A percentile compares a stretch with the other conserved stretches of the same genome.
phyloP scores from a whole-genome alignment of 192 early-diverging fungal genomes.

The Paraglomus occultum region DNA sequence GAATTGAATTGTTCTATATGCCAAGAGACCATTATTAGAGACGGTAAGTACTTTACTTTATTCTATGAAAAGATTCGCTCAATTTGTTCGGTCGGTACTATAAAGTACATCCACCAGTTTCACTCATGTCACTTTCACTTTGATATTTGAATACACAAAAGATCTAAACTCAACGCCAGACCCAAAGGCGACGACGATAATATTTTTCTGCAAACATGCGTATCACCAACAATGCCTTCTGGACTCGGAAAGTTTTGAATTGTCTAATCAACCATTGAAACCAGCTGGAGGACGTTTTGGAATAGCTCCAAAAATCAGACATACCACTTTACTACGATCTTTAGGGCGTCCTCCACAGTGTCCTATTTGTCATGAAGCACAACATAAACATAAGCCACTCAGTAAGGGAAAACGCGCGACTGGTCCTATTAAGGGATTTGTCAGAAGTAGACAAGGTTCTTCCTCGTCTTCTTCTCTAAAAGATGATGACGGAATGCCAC shows the following conservation, averaged over 20 bases:
- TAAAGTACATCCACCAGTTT: not conserved
- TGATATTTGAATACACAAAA: no score
- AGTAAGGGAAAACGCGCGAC: constrained; percentile 7
- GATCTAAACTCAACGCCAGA: constrained; percentile 23
- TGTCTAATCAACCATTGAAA: constrained; percentile 28
- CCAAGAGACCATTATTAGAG: constrained; percentile 44
- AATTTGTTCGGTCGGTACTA: constrained; percentile 10
- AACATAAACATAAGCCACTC: constrained; percentile 19
- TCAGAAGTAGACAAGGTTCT: not conserved
- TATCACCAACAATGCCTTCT: constrained; percentile 88
- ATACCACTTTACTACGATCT: constrained; percentile 46
- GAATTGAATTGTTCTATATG: constrained; percentile 49
- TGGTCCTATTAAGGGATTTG: constrained; percentile 22
- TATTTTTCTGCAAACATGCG: constrained; percentile 91
- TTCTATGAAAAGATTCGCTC: not conserved
- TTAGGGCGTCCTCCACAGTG: constrained; percentile 41
- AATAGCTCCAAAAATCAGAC: constrained; percentile 48
- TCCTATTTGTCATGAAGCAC: constrained; percentile 51
- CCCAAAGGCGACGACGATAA: constrained; percentile 51
- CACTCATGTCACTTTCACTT: no score
- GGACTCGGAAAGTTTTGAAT: constrained; percentile 44
- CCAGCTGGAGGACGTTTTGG: constrained; percentile 21
- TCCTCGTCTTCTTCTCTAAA: not conserved
- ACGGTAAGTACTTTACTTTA: constrained; percentile 4
- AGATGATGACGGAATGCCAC: constrained; percentile 31